These are phyloP conservation scores for Tetrahymena malaccensis DNA, from an alignment of 73 alveolate genomes.

Conservation along the genomic window DNA sequence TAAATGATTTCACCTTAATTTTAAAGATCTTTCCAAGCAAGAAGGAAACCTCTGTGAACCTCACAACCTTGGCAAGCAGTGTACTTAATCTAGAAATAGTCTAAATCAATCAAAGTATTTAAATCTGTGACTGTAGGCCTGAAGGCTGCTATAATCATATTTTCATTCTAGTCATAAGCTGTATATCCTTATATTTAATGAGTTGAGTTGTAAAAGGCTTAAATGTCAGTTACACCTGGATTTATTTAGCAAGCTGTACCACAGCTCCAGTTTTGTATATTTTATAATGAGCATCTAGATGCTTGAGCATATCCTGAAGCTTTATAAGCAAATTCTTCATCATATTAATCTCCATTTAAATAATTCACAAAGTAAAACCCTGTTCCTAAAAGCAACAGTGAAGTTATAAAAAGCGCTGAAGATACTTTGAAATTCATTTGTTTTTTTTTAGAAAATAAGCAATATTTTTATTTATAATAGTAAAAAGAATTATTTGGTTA, in stretches of 20 bases:
- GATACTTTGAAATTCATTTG: not conserved
- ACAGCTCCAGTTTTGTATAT: slow-evolving; percentile 20
- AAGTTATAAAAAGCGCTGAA: not conserved
- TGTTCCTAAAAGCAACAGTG: not conserved
- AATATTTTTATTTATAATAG: not conserved
- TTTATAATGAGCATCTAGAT: not conserved
- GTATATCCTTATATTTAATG: slow-evolving; percentile 15
- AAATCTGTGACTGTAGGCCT: slow-evolving; percentile 18
- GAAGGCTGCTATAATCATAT: slow-evolving; percentile 9
- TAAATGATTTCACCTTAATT: not conserved
- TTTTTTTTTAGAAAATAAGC: not conserved
- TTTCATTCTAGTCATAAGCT: slow-evolving; percentile 15
- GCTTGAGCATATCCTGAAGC: not conserved
- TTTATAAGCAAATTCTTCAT: not conserved
- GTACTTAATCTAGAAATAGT: slow-evolving; percentile 9
- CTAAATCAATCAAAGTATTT: slow-evolving; percentile 10
- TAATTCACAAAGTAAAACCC: not conserved
- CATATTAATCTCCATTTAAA: not conserved
- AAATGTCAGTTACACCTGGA: slow-evolving; percentile 29
- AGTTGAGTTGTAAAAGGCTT: slow-evolving; percentile 23
- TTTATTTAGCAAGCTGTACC: slow-evolving; percentile 15
- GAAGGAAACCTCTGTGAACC: slow-evolving; percentile 39
- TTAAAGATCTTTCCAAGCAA: slow-evolving; percentile 24
- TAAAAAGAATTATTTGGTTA: not conserved
- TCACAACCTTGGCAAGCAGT: slow-evolving; percentile 14